These are phyloP conservation scores for Penicillium freii DNA, from an alignment of 2,329 filamentous ascomycete species.

Conservation along the genomic window DNA sequence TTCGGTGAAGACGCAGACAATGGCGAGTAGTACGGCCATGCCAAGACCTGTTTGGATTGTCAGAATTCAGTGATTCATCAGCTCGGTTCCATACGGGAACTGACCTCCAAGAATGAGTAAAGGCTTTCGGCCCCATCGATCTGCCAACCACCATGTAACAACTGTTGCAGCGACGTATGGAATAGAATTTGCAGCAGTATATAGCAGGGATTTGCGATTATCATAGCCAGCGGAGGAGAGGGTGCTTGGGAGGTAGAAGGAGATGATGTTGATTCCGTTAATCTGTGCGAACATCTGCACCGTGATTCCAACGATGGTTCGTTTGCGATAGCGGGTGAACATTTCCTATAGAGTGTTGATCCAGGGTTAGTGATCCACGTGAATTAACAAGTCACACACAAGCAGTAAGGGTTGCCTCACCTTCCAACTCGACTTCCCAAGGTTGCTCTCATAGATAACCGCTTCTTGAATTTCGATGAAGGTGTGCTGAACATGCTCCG, in stretches of 20 bases:
- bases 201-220: slow-evolving; percentile 40
- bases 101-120: slow-evolving; percentile 27
- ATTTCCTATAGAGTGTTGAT: slow-evolving; percentile 33
- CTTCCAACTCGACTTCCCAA: slow-evolving; percentile 35
- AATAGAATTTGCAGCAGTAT: slow-evolving; percentile 42
- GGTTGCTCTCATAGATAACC: slow-evolving; percentile 36
- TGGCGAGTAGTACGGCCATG: slow-evolving; percentile 36
- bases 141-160: slow-evolving; percentile 42
- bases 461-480: slow-evolving; percentile 42
- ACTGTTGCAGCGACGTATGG: slow-evolving; percentile 44
- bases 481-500: slow-evolving; percentile 36
- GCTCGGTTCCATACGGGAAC: neutral
- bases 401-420: slow-evolving; percentile 19
- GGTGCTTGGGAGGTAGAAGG: slow-evolving; percentile 43
- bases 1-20: slow-evolving; percentile 43
- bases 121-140: slow-evolving; percentile 43
- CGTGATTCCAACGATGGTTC: slow-evolving; percentile 43
- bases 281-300: slow-evolving; percentile 45
- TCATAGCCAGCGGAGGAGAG: slow-evolving; percentile 39
- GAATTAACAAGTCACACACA: neutral
- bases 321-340: slow-evolving; percentile 45
- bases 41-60: slow-evolving; percentile 20
- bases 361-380: neutral
- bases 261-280: slow-evolving; percentile 46
- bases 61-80: neutral